These are phyloP conservation scores for Gillenia trifoliata DNA, from an alignment of 306 rosid genomes.

Conservation along the genomic window DNA sequence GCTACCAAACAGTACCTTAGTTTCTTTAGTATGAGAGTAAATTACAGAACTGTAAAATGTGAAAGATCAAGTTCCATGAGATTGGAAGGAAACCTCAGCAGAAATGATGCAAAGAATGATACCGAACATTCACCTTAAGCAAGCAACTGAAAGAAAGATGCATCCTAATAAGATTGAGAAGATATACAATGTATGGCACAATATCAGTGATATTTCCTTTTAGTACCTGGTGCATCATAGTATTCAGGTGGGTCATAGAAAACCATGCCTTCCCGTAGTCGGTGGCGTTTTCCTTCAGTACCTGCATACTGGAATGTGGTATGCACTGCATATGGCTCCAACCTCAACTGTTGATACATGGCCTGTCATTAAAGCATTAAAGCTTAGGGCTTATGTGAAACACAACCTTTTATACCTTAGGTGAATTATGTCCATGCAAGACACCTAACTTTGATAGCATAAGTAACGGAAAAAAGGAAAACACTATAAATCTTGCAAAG, in stretches of 20 bases:
- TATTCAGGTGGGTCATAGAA: constrained; percentile 88
- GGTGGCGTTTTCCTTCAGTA: constrained; percentile 93
- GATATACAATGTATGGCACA: constrained; percentile 7
- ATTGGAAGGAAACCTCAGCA: neutral
- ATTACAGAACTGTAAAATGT: neutral
- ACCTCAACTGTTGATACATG: constrained; percentile 75
- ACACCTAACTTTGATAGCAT: neutral
- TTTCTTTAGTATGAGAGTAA: neutral
- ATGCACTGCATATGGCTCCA: constrained; percentile 93
- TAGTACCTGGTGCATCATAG: constrained; percentile 73
- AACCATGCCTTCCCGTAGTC: constrained; percentile 89
- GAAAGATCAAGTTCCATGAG: neutral
- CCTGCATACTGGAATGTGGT: constrained; percentile 92
- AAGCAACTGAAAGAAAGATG: constrained; percentile 11
- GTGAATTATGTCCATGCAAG: constrained; percentile 5
- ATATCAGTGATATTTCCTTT: neutral
- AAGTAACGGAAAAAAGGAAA: neutral
- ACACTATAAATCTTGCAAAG: neutral
- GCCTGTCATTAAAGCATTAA: constrained; percentile 45
- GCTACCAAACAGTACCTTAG: neutral
- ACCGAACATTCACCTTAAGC: neutral
- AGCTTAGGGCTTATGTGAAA: constrained; percentile 9
- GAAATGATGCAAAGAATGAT: neutral
- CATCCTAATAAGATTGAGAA: constrained; percentile 14
- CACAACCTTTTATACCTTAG: constrained; percentile 9